Percentiles rank a stretch among this genome's conserved stretches.
phyloP scores from a whole-genome alignment of 2,329 filamentous ascomycete genomes.

The Zymoseptoria crescenta region DNA sequence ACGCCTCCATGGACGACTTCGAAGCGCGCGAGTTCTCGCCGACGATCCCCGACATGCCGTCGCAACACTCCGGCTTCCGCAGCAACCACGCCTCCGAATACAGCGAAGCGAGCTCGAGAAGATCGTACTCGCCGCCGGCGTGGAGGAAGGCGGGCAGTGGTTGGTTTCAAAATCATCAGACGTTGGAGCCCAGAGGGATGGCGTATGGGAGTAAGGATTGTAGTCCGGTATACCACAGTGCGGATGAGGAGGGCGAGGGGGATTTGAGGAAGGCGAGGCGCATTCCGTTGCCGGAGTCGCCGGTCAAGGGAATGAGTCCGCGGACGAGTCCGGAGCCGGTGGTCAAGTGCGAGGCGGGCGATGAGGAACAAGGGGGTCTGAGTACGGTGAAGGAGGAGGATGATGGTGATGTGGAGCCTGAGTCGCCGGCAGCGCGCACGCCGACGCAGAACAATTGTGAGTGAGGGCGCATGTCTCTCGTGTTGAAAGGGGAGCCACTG shows the following conservation, averaged over 20 bases:
- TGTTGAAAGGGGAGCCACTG: background rate
- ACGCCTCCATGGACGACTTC: constrained; percentile 56
- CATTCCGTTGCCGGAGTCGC: constrained; percentile 54
- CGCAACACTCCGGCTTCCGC: constrained; percentile 57
- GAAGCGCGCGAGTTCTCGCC: constrained; percentile 48
- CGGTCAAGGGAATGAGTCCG: constrained; percentile 30
- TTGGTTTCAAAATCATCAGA: constrained; percentile 45
- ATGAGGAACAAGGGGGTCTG: constrained; percentile 15
- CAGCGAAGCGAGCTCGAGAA: constrained; percentile 40
- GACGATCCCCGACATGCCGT: constrained; percentile 48
- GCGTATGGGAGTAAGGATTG: constrained; percentile 48
- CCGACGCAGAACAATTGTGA: constrained; percentile 31
- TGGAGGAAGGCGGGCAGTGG: constrained; percentile 53
- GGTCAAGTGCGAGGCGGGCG: constrained; percentile 7
- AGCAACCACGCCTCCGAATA: constrained; percentile 37
- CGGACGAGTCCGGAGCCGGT: constrained; percentile 26
- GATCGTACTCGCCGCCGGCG: constrained; percentile 59
- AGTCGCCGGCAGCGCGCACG: constrained; percentile 17
- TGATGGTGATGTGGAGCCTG: constrained; percentile 15
- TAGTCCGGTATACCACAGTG: constrained; percentile 52
- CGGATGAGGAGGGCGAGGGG: constrained; percentile 42
- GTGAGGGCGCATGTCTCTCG: constrained; percentile 7
- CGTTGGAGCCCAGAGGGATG: constrained; percentile 36
- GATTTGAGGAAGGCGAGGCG: constrained; percentile 37
- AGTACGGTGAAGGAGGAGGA: constrained; percentile 15